A percentile compares a stretch with the other conserved stretches of the same genome.
Evolutionary conservation across 2,329 filamentous ascomycete species (phyloP).

Genomic region (Alternaria novae-zelandiae): DNA sequence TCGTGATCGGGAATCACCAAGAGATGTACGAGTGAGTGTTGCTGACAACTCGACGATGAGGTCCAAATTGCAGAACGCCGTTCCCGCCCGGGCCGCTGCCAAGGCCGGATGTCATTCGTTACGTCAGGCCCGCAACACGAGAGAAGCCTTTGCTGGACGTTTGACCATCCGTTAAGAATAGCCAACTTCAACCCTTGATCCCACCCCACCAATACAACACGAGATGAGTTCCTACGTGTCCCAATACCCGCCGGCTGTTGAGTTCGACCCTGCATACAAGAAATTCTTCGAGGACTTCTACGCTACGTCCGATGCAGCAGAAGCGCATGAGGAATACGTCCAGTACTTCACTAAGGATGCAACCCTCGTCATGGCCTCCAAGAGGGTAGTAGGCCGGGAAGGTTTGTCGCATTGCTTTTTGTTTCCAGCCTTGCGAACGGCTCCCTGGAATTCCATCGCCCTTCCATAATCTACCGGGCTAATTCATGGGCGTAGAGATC

Average conservation of each 20-base stretch:
- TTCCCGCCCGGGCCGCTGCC: constrained; percentile 12
- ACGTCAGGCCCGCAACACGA: constrained; percentile 9
- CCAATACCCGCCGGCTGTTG: constrained; percentile 42
- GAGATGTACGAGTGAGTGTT: not conserved
- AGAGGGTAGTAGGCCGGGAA: constrained; percentile 52
- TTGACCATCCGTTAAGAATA: constrained; percentile 1
- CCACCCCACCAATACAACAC: not conserved
- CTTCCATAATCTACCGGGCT: not conserved
- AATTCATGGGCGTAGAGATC: constrained; percentile 51
- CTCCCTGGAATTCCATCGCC: not conserved
- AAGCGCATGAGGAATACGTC: constrained; percentile 58
- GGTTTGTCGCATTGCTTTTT: constrained; percentile 43
- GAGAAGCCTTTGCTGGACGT: constrained; percentile 4
- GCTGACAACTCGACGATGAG: not conserved
- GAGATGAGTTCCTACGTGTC: constrained; percentile 43
- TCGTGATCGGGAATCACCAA: not conserved
- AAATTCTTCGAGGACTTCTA: constrained; percentile 58
- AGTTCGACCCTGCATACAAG: constrained; percentile 51
- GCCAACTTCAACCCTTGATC: not conserved
- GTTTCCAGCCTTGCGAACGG: not conserved
- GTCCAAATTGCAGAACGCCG: constrained; percentile 4
- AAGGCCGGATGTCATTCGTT: not conserved
- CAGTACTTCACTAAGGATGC: constrained; percentile 57
- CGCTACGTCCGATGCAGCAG: constrained; percentile 54
- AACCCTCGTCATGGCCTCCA: constrained; percentile 60